Evolutionary conservation across 2,329 filamentous ascomycete species (phyloP).

Genomic region (Penicillium sp.): DNA sequence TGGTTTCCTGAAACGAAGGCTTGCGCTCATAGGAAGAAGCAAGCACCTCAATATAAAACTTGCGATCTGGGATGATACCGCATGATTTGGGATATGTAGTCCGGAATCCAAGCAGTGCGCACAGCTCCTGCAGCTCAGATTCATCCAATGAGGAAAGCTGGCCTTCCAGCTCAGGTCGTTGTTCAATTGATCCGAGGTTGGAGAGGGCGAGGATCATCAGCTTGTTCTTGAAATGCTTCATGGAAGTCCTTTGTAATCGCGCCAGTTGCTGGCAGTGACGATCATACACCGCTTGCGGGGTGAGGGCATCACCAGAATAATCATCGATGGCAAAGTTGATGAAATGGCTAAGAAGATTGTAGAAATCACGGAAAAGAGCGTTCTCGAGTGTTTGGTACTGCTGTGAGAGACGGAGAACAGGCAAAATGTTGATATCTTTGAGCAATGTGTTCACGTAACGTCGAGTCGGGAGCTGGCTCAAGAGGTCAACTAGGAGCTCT

Average conservation of each 20-base stretch:
- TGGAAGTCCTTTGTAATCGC: slow-evolving; percentile 75
- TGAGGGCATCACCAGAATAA: slow-evolving; percentile 79
- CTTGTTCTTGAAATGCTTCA: slow-evolving; percentile 86
- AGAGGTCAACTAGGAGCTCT: slow-evolving; percentile 85
- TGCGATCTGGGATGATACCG: slow-evolving; percentile 64
- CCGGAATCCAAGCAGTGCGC: slow-evolving; percentile 73
- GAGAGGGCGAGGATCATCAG: slow-evolving; percentile 88
- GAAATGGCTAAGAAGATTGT: slow-evolving; percentile 81
- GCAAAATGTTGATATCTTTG: slow-evolving; percentile 80
- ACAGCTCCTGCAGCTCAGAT: slow-evolving; percentile 72
- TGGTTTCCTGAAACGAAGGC: slow-evolving; percentile 79
- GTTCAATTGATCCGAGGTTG: slow-evolving; percentile 87
- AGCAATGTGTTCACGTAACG: slow-evolving; percentile 90
- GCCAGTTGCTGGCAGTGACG: slow-evolving; percentile 76
- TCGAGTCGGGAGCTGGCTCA: slow-evolving; percentile 91
- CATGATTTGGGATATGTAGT: slow-evolving; percentile 78
- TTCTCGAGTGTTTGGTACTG: slow-evolving; percentile 76
- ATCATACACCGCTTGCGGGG: slow-evolving; percentile 73
- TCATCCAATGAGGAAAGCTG: slow-evolving; percentile 76
- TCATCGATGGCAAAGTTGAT: slow-evolving; percentile 89
- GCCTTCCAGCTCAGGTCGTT: slow-evolving; percentile 74
- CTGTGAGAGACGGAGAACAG: slow-evolving; percentile 77
- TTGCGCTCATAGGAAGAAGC: slow-evolving; percentile 75
- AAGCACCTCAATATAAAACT: slow-evolving; percentile 66
- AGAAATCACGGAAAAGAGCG: slow-evolving; percentile 78